Evolutionary conservation across 2,329 filamentous ascomycete species (phyloP).

Genomic region (Fusarium pininemorale): DNA sequence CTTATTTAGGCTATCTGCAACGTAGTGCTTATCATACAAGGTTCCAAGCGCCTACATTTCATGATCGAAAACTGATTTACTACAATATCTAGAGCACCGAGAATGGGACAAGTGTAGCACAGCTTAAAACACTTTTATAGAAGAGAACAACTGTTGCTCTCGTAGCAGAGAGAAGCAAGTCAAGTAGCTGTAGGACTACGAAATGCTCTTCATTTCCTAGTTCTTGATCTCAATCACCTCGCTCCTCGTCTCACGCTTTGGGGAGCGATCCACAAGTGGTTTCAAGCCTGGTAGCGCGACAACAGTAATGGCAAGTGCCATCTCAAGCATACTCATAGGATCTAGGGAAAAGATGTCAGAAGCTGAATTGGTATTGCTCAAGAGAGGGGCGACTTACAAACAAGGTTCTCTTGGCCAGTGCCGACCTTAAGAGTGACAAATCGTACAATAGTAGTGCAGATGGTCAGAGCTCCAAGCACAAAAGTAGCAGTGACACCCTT

Average conservation of each 20-base stretch:
- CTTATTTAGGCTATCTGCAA: too few relatives aligned
- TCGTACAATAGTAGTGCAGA: slow-evolving; percentile 29
- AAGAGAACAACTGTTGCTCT: not conserved
- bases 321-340: slow-evolving; percentile 37
- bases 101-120: not conserved
- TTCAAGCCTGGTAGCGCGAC: slow-evolving; percentile 35
- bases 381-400: slow-evolving; percentile 18
- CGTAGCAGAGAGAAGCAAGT: fast-evolving
- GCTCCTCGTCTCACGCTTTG: not conserved
- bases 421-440: slow-evolving; percentile 31
- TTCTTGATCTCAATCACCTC: slow-evolving; percentile 20
- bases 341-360: slow-evolving; percentile 1
- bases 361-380: fast-evolving
- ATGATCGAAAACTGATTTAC: not conserved
- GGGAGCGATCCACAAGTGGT: slow-evolving; percentile 19
- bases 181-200: too few relatives aligned
- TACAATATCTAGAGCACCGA: not conserved
- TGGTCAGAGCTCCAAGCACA: slow-evolving; percentile 28
- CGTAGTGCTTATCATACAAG: too few relatives aligned
- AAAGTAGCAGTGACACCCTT: slow-evolving; percentile 32
- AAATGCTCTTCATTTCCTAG: too few relatives aligned
- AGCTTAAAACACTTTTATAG: not conserved
- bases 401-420: slow-evolving; percentile 35
- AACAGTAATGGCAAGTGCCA: slow-evolving; percentile 29
- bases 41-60: too few relatives aligned